Evolutionary conservation across 1,284 basidiomycete genomes (phyloP).

Genomic region (Chalciporus sp.): DNA sequence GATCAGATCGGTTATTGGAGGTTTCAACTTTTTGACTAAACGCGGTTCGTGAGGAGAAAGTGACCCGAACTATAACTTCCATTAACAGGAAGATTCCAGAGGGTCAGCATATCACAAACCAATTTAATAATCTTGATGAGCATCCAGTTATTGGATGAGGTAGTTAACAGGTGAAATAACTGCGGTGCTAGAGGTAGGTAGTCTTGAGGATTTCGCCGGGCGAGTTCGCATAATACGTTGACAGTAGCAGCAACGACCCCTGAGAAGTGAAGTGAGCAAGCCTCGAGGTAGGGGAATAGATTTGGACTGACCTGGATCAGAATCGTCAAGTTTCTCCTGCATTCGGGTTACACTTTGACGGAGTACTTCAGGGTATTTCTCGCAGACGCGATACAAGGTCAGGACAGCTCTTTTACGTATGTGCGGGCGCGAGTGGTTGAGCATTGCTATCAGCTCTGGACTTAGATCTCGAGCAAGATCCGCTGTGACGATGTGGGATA

Average conservation of each 20-base stretch:
- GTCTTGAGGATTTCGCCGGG: constrained; percentile 74
- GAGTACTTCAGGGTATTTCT: constrained; percentile 79
- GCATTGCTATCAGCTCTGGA: constrained; percentile 84
- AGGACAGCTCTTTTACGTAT: constrained; percentile 91
- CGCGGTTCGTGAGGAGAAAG: constrained; percentile 91
- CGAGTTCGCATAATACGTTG: constrained; percentile 94
- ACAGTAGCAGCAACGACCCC: constrained; percentile 93
- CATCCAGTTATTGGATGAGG: constrained; percentile 99
- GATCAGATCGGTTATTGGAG: constrained; percentile 93
- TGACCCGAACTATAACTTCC: constrained; percentile 74
- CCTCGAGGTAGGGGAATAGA: not conserved
- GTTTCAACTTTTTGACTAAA: constrained; percentile 90
- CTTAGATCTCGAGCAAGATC: constrained; percentile 90
- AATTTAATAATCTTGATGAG: constrained; percentile 98
- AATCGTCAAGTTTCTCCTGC: constrained; percentile 85
- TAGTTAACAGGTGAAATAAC: constrained; percentile 92
- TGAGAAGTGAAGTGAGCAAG: constrained; percentile 29
- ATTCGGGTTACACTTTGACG: constrained; percentile 70
- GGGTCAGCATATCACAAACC: constrained; percentile 42
- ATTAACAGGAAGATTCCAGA: constrained; percentile 6
- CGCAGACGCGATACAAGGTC: constrained; percentile 77
- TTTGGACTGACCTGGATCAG: constrained; percentile 65
- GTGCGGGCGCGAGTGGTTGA: constrained; percentile 88
- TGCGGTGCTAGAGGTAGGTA: constrained; percentile 89
- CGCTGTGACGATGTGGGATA: constrained; percentile 87